Conservation (phyloP, 1,284 basidiomycete genomes). For the Ganoderma lucidum region DNA sequence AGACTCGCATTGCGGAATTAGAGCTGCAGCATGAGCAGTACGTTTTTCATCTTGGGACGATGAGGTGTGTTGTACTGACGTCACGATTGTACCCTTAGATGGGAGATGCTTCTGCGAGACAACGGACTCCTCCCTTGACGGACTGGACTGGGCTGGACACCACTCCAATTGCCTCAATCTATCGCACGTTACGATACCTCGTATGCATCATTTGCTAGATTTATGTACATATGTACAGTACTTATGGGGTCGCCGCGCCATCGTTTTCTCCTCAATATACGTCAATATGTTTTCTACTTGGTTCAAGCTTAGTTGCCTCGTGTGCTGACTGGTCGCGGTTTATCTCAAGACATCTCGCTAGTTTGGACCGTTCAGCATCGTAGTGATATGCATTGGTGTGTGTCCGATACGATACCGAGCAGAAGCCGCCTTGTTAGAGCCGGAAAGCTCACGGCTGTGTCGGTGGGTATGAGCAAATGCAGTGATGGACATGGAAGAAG, state of each 20-base stretch:
- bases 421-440: neutral
- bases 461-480: slow-evolving; percentile 4
- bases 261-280: neutral
- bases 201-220: slow-evolving; percentile 13
- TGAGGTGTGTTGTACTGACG: neutral
- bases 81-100: slow-evolving; percentile 50
- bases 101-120: slow-evolving; percentile 67
- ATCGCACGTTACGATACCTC: slow-evolving; percentile 4
- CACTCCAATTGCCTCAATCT: neutral
- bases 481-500: neutral
- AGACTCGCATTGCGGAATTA: slow-evolving; percentile 72
- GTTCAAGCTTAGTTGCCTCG: neutral
- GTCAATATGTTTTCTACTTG: neutral
- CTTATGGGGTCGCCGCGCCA: neutral
- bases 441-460: slow-evolving; percentile 1
- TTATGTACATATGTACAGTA: slow-evolving; percentile 15
- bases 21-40: slow-evolving; percentile 84
- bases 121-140: slow-evolving; percentile 60
- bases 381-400: neutral
- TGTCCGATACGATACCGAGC: neutral
- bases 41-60: slow-evolving; percentile 42
- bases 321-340: neutral
- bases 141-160: neutral
- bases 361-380: neutral
- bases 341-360: neutral